Evolutionary conservation across 1,284 basidiomycete species (phyloP).

Genomic region (Takashimella koratensis): DNA sequence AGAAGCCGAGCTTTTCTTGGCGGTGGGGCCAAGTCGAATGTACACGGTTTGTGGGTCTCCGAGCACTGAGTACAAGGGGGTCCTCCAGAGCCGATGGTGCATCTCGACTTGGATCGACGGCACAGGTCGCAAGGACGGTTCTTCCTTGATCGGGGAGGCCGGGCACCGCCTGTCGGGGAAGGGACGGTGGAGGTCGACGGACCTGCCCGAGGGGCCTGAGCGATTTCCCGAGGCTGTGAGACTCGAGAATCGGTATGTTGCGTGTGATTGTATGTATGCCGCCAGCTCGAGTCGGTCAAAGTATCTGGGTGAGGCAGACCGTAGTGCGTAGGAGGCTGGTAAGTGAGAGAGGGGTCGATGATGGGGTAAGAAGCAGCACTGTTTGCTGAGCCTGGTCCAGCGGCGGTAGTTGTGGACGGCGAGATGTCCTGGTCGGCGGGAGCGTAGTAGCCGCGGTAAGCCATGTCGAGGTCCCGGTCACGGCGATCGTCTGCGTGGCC

Average conservation of each 20-base stretch:
- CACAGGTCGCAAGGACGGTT: conserved; percentile 24
- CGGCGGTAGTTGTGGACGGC: neutral
- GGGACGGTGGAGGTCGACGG: neutral
- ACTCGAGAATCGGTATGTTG: neutral
- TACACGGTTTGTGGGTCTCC: conserved; percentile 14
- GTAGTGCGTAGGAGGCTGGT: neutral
- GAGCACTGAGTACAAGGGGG: conserved; percentile 22
- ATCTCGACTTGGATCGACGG: conserved; percentile 19
- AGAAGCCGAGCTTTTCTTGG: conserved; percentile 4
- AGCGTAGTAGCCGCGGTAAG: neutral
- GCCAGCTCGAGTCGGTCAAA: neutral
- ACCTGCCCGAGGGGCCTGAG: too few species aligned
- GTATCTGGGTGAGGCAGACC: neutral
- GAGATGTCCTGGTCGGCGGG: neutral
- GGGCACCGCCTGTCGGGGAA: conserved; percentile 1
- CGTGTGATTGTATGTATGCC: neutral
- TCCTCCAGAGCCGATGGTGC: conserved; percentile 13
- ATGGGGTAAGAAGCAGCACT: neutral
- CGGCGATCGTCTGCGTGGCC: neutral
- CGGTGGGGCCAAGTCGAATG: conserved; percentile 17
- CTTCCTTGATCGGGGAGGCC: conserved; percentile 16
- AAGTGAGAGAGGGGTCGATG: neutral
- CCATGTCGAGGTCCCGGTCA: too few species aligned
- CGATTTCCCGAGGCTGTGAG: neutral
- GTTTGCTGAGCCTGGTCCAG: neutral